Evolutionary conservation across 768 basidiomycete genomes (phyloP), one percentile per base, ranked within the genome.

Genomic region (Mycena alexandri): DNA sequence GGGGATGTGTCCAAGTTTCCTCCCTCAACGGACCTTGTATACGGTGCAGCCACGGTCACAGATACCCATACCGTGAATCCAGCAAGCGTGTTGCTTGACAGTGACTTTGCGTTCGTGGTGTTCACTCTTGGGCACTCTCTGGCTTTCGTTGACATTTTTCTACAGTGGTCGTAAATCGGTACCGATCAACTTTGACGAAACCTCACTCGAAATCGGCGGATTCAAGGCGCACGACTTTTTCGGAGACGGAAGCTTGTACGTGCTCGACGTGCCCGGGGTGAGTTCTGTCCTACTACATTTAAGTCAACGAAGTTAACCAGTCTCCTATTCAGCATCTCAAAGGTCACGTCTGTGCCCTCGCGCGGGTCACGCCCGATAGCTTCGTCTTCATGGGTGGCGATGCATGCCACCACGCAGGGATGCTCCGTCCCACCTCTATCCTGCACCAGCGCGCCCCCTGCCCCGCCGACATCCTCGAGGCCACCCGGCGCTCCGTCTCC

Each of bases 311-410:
- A 38, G 0, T 25, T 2, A 12, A 25, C 1, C 24, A 16, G 11
- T 11, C 17, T 51, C 25, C 13, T 19, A 22, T 8, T 21, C 12
- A 75, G 74, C 74, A 74, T 59, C 43, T 52, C 16, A 19, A 54
- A 2, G 74, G 74, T 14, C 74, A 75, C 47, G 64, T 74, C 19
- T 48, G 63, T 22, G 74, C 42, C 14, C 66, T 75, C 2, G 74
- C 73, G 7, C 73, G 73, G 7, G 72, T 73, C 6, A 72, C 73
- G 3, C 65, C 68, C 8, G 65, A 47, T 46, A 63, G 58, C 42
- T 75, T 74, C 48, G 63, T 75, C 24, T 55, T 75, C 19, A 63
- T 75, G 29, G 74, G 69, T 21, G 74, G 57, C 21, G 74, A 75
- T 46, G 57, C 68, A 8, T 71, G 68, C 44, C 72, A 73, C 56